Base-by-base conservation (phyloP, 2,329 filamentous ascomycete species). In the Byssoonygena ceratinophila region DNA sequence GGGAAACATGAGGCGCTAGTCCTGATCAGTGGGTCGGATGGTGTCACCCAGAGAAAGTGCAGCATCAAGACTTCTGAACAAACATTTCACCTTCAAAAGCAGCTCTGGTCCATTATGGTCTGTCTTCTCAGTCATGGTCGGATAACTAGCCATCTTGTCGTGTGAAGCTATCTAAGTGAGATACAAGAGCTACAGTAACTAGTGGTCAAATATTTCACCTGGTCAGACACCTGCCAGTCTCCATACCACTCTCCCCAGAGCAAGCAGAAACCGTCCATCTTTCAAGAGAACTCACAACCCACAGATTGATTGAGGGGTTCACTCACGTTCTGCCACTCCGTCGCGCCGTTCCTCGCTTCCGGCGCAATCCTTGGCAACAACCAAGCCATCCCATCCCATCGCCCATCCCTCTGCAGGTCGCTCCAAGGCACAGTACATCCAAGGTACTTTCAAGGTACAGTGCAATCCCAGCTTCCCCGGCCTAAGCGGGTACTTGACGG, bases 1-100 rank as follows among this genome's bases (percentile, higher is more conserved):
- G 47, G 48, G 48, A 52, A 31, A 9, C 6, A 25, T 7, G 54
- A 52, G 39, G 59, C 59, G 59, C 62, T 59, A 54, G 39, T 59
- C 47, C 52, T 34, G 34, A 50, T 56, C 52, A 44, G 49, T 53
- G 52, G 52, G 49, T 50, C 48, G 37, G 44, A 47, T 46, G 34
- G 40, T 52, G 39, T 43, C 46, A 39, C 41, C 27, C 44, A 50
- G 25, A 25, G 29, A n/a, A 36, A 36, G 22, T 18, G 16, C 12
- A 18, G 23, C 22, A 23, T 6, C 3, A 12, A 12, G 6, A n/a
- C 18, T 39, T 39, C 36, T 18, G 25, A 44, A 44, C 25, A 34
- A 32, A 18, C 25, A n/a, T 46, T 46, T 46, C 43, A 34, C 27
- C 22, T 12, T 44, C 40, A 46, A 27, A 6, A 20, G 12, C 18